Evolutionary conservation across 1,139 yeast genomes (phyloP), one percentile per base, ranked within the genome.

Genomic region (Blastobotrys malaysiensis): DNA sequence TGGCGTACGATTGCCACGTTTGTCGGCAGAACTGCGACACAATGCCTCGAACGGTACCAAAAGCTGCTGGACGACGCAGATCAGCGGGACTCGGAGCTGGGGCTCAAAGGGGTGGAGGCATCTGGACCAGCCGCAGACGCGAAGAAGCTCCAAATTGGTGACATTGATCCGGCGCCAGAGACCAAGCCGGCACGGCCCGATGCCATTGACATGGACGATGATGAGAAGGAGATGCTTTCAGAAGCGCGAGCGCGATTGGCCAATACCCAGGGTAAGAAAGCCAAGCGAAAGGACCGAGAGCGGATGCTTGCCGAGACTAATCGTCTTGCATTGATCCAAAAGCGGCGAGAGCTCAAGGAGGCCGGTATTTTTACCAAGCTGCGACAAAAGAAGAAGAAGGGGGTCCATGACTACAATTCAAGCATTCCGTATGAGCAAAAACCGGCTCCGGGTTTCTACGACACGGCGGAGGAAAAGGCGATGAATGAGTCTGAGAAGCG

Each of bases 221-320:
- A 89, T 57, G 97, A 93, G 63, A 73, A 81, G 58, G 98, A 93
- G 67, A 90, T 93, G 97, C 72, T 93, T 9, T 83, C 91, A 9
- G 99, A 93, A 66, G 98, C 99, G 0, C 80, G 87, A 53, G 96
- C 97, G 1, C 79, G 99, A 62, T 73, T 93, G 60, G 89, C 96
- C 9, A 91, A 89, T 64, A 91, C 97, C 0, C 93, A 87, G 67
- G 99, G 99, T 58, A 90, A 91, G 63, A 93, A 93, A 70, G 98
- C 98, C 0, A 88, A 90, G 58, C 73, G 99, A 57, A 88, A 91
- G 66, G 89, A 87, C 2, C 76, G 99, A 55, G 99, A 93, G 65
- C 75, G 95, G 54, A 79, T 89, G 80, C 67, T 83, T 27, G 88
- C 84, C 51, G 91, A 86, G 65, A 84, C 88, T 55, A 80, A 82